Base-by-base conservation (phyloP, 768 basidiomycete genomes). In the Russula sp. region DNA sequence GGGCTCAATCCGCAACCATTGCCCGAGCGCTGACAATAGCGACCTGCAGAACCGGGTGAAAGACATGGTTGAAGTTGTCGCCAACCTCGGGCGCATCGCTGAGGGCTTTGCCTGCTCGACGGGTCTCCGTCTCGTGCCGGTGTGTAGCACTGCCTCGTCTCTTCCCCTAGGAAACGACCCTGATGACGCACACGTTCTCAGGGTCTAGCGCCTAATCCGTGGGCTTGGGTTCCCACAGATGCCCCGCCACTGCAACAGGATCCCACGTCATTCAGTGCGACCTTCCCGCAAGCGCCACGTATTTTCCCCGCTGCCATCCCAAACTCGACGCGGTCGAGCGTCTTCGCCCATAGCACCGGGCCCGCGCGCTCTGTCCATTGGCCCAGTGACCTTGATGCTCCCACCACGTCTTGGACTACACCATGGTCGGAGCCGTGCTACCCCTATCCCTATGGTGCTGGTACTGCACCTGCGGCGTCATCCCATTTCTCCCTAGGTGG, bases 101-200 rank as follows among this genome's bases (percentile, higher is more conserved):
- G 63, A 64, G 16, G 35, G 63, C 54, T 50, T 64, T 34, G 63
- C 63, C 7, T 44, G 32, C 63, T 55, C 63, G 6, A 47, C 58
- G 0, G 63, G 63, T 47, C 63, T 64, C 48, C 63, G 63, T 51
- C 59, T 64, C n/a, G 49, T 63, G 4, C 62, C 62, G 20, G 62
- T 63, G 2, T 8, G 62, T 63, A 51, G 18, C 22, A 20, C 51
- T 13, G 8, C 42, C 18, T 32, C 14, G 0, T 27, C 27, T 32
- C n/a, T 47, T 40, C n/a, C 6, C 16, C 0, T 27, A n/a, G 27
- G 11, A 34, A 39, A 35, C 16, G 34, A 9, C 4, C 2, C 37
- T 39, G 42, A 56, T 45, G 13, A 37, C 22, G 10, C 3, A 14
- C 13, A 5, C 8, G 7, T 27, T 51, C 20, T 14, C 35, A 57